Base-by-base conservation (phyloP, 2,329 filamentous ascomycete genomes). In the Neopestalotiopsis rosae region DNA sequence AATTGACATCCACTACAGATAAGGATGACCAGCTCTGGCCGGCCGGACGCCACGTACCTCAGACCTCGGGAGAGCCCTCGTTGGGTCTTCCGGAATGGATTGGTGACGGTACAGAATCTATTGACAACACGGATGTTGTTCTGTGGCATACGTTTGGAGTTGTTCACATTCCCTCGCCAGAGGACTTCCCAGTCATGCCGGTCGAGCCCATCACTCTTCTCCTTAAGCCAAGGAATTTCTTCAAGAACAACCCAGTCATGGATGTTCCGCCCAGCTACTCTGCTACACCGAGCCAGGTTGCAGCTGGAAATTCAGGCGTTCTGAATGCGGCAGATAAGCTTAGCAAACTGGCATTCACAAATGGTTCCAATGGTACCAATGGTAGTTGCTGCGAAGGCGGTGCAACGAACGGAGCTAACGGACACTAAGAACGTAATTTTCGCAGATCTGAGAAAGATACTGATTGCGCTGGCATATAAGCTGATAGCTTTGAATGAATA, bases 121-220 rank as follows among this genome's bases (percentile, higher is more conserved):
- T 97, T 73, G 92, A 92, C 67, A 92, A 97, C 83, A 93, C 90
- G 0, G 93, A 98, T 78, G 83, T 97, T 38, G 94, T 98, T 1
- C 87, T 97, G 17, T 98, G 94, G 94, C 94, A 97, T 82, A 97
- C 94, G 0, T 98, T 97, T 76, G 95, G 95, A 45, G 86, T 97
- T 45, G 95, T 92, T 0, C 95, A 97, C 79, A 95, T 97, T 84
- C 94, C 95, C 0, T 85, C 92, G 0, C 94, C 94, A 0, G 95
- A 98, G 78, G 95, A 97, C 80, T 97, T 94, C 84, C 95, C 95
- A 38, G 86, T 97, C 74, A 97, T 97, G 94, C 94, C 94, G 0
- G 92, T 89, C 0, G 92, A 95, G 84, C 92, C 93, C 0, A 95
- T 97, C 87, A 93, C 90, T 1, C 83, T 97, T 73, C 85, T 97